Conservation (phyloP, 2,329 filamentous ascomycete genomes). For the Ophiostoma triangulosporum region DNA sequence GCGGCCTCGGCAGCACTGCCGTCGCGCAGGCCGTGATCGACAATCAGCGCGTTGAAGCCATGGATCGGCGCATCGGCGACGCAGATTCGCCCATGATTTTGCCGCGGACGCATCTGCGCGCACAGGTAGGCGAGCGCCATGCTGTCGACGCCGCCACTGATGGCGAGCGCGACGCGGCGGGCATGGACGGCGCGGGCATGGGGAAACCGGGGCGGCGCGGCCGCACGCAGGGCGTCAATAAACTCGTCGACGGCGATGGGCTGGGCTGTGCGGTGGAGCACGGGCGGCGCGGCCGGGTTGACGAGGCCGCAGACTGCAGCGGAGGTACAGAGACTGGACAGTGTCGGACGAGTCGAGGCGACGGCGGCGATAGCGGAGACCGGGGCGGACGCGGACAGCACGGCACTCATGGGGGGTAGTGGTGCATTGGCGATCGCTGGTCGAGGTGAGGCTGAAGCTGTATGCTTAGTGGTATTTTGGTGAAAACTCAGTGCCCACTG, state of each 20-base stretch:
- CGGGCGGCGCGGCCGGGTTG: slow-evolving; percentile 13
- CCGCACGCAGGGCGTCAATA: slow-evolving; percentile 34
- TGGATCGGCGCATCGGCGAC: slow-evolving; percentile 32
- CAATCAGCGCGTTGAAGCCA: slow-evolving; percentile 32
- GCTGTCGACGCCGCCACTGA: slow-evolving; percentile 93
- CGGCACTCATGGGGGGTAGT: slow-evolving; percentile 1
- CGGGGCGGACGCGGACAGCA: neutral
- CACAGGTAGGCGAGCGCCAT: slow-evolving; percentile 83
- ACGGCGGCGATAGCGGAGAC: neutral
- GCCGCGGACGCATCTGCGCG: slow-evolving; percentile 2
- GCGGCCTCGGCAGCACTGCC: slow-evolving; percentile 40
- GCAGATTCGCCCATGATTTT: slow-evolving; percentile 18
- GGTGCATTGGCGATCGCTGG: too few species aligned
- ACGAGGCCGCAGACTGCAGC: neutral
- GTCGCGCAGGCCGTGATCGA: slow-evolving; percentile 44
- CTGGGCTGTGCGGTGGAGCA: slow-evolving; percentile 26
- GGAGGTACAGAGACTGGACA: neutral
- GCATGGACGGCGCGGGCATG: slow-evolving; percentile 21
- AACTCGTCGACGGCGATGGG: slow-evolving; percentile 29
- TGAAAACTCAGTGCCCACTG: too few species aligned
- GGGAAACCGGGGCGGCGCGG: slow-evolving; percentile 37
- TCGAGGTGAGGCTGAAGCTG: too few species aligned
- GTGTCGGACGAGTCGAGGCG: neutral
- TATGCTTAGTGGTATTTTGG: too few species aligned
- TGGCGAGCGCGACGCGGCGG: slow-evolving; percentile 47